Base-by-base conservation (phyloP, 257 asterid genomes). In the Solanum rostratum region DNA sequence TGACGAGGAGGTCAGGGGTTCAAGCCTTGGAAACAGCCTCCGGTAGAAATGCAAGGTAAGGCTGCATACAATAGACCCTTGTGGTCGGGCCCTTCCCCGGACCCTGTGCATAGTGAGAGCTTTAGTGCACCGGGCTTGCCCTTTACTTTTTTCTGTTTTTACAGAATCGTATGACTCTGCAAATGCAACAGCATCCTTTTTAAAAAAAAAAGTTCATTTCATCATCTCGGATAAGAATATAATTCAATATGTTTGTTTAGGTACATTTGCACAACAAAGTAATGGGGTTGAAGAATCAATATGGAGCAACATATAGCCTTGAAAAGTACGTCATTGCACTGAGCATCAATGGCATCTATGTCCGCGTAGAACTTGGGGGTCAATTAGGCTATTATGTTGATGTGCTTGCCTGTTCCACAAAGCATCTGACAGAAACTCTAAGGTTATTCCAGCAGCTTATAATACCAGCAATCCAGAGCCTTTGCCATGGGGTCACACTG, bases 311-410 rank as follows among this genome's bases (percentile, higher is more conserved):
- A 19, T 93, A 87, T 88, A 91, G 88, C 85, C 93, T 94, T 22
- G 94, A 94, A 88, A 95, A 93, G 85, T 82, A 90, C 91, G 92
- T 94, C 59, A 93, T 94, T 87, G 89, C 87, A 3, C 89, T 94
- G 76, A 89, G 90, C 86, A 91, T 92, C 71, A 90, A 95, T 5
- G 98, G 98, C 30, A 91, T 95, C 85, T 86, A 92, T 87, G 85
- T 91, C 37, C 92, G 97, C 13, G 69, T 95, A 76, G 98, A 95
- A 93, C 95, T 93, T 12, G 97, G 97, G 83, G 95, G 97, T 18
- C 92, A 91, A 78, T 84, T 89, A 13, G 97, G 95, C 78, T 82
- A 92, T 85, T 87, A 85, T 86, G 73, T 95, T 16, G 99, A 95
- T 65, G 90, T 91, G 83, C 96, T 94, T 18, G 95, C 99, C 15